Conservation (phyloP, 192 early-diverging fungal species). For the Linnemannia elongata region DNA sequence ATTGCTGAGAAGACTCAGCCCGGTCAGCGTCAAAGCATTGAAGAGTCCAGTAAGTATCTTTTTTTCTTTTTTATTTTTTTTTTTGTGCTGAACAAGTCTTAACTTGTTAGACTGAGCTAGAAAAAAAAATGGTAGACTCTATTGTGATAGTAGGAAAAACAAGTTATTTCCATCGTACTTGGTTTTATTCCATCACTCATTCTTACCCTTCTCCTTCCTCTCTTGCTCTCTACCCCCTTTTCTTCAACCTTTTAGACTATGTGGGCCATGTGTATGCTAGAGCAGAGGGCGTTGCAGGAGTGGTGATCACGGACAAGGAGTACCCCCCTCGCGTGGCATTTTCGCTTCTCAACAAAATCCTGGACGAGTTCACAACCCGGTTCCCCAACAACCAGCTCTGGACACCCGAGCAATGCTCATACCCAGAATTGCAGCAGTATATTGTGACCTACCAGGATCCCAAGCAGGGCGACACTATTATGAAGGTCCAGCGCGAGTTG, state of each 20-base stretch:
- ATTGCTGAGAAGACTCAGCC: conserved; percentile 87
- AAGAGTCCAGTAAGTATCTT: conserved; percentile 75
- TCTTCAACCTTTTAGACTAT: conserved; percentile 68
- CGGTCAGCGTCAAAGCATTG: conserved; percentile 85
- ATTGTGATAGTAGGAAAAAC: neutral
- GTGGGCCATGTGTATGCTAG: conserved; percentile 86
- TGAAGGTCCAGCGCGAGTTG: conserved; percentile 94
- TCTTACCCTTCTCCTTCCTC: neutral
- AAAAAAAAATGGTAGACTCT: neutral
- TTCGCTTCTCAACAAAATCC: conserved; percentile 83
- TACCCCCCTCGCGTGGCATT: conserved; percentile 94
- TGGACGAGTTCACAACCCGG: conserved; percentile 87
- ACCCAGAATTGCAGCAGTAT: conserved; percentile 80
- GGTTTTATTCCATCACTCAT: conserved; percentile 1
- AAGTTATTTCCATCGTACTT: too few relatives aligned
- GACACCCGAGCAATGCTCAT: conserved; percentile 62
- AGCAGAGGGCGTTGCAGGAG: conserved; percentile 76
- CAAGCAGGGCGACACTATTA: conserved; percentile 89
- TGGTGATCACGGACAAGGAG: conserved; percentile 87
- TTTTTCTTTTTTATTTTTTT: conserved; percentile 1
- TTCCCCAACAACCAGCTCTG: conserved; percentile 61
- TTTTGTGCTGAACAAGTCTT: neutral
- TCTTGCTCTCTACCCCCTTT: conserved; percentile 6
- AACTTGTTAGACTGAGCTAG: neutral
- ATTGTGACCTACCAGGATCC: conserved; percentile 93